Conservation (phyloP, 2,329 filamentous ascomycete genomes). For the Phyllachora maydis region DNA sequence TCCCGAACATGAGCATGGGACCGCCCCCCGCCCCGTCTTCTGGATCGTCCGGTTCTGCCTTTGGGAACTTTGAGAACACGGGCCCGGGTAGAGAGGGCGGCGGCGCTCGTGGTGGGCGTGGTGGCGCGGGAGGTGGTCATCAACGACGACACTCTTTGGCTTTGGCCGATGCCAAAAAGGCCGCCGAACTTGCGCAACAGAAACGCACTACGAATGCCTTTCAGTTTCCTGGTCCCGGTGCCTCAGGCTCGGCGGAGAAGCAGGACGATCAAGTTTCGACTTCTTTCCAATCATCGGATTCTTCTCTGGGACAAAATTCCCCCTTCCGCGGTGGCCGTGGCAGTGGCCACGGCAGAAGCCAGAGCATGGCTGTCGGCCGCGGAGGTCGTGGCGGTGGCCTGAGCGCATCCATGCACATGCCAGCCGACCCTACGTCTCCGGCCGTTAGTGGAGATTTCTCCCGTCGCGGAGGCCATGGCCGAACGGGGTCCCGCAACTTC, state of each 20-base stretch:
- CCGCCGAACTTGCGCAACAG: constrained; percentile 88
- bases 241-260: constrained; percentile 37
- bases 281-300: too few relatives aligned
- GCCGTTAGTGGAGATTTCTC: neutral
- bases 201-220: constrained; percentile 88
- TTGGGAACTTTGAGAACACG: constrained; percentile 58
- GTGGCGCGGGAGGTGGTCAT: constrained; percentile 58
- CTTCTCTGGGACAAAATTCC: too few relatives aligned
- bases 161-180: constrained; percentile 90
- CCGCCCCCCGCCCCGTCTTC: constrained; percentile 82
- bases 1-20: constrained; percentile 81
- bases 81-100: constrained; percentile 44
- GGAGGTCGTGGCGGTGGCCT: constrained; percentile 49
- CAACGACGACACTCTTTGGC: constrained; percentile 88
- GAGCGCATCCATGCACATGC: constrained; percentile 24
- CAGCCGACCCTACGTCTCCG: neutral
- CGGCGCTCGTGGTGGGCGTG: constrained; percentile 51
- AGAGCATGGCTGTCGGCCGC: constrained; percentile 70
- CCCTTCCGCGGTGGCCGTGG: constrained; percentile 33
- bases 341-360: constrained; percentile 51
- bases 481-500: constrained; percentile 79
- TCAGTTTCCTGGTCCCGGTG: constrained; percentile 70
- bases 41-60: constrained; percentile 58
- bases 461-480: constrained; percentile 60
- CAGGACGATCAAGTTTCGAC: constrained; percentile 26